These are phyloP conservation scores for Candida tunisiensis DNA, from an alignment of 1,139 yeast genomes.

Conservation along the genomic window DNA sequence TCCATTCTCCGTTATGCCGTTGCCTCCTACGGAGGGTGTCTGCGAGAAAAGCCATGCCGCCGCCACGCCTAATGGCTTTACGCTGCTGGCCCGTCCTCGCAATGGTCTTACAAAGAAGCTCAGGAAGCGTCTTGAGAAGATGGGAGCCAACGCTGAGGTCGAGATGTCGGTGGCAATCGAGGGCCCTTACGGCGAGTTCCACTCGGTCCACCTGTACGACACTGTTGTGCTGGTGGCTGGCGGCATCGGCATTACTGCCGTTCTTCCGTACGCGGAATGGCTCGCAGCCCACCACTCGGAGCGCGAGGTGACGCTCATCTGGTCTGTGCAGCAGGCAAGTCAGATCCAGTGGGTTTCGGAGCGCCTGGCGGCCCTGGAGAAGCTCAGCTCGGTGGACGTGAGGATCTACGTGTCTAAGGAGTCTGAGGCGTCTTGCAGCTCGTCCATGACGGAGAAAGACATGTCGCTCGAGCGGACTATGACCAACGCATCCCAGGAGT, in stretches of 20 bases:
- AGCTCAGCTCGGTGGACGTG: slow-evolving; percentile 10
- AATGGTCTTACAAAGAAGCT: slow-evolving; percentile 17
- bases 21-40: no score
- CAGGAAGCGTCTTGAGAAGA: slow-evolving; percentile 8
- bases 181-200: slow-evolving; percentile 45
- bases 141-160: slow-evolving; percentile 9
- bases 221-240: slow-evolving; percentile 42
- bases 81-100: slow-evolving; percentile 21
- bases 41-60: no score
- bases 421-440: background rate
- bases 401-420: slow-evolving; percentile 6
- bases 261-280: slow-evolving; percentile 18
- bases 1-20: slow-evolving; percentile 44
- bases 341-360: slow-evolving; percentile 13
- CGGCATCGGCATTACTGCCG: slow-evolving; percentile 64
- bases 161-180: slow-evolving; percentile 30
- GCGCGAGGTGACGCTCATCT: slow-evolving; percentile 7
- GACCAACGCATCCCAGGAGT: no score
- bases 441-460: no score
- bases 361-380: slow-evolving; percentile 9
- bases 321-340: slow-evolving; percentile 14
- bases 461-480: no score
- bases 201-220: slow-evolving; percentile 39
- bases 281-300: slow-evolving; percentile 6
- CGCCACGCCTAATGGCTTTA: slow-evolving; percentile 18